phyloP scores from a whole-genome alignment of 2,329 filamentous ascomycete genomes.

The Rhinocladiella mackenziei region DNA sequence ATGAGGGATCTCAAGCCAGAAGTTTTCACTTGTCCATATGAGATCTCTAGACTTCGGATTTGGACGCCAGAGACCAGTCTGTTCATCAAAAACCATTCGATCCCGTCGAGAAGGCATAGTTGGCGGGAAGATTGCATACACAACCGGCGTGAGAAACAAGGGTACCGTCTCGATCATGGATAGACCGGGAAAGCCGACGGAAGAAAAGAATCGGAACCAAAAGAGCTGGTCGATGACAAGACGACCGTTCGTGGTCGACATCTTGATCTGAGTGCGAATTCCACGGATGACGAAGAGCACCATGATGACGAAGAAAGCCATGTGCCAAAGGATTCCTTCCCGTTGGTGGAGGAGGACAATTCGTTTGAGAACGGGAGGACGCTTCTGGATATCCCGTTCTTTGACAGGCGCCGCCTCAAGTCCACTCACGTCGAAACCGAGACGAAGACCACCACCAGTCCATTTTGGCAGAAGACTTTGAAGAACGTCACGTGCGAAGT shows the following conservation, averaged over 20 bases:
- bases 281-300: constrained; percentile 4
- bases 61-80: constrained; percentile 13
- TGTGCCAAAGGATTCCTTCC: constrained; percentile 19
- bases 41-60: constrained; percentile 8
- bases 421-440: constrained; percentile 23
- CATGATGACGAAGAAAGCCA: constrained; percentile 10
- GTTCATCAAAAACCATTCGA: constrained; percentile 12
- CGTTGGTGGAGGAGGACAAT: constrained; percentile 14
- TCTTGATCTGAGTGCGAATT: constrained; percentile 1
- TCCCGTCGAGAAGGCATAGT: constrained; percentile 21
- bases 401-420: constrained; percentile 12
- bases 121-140: constrained; percentile 24
- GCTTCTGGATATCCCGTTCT: constrained; percentile 14
- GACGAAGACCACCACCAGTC: constrained; percentile 10
- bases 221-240: constrained; percentile 7
- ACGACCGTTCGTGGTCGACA: neutral
- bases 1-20: constrained; percentile 22
- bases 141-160: constrained; percentile 18
- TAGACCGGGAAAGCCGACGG: constrained; percentile 20
- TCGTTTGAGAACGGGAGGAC: constrained; percentile 9
- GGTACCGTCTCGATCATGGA: constrained; percentile 14
- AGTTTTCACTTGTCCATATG: constrained; percentile 15
- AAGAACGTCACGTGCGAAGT: constrained; percentile 23
- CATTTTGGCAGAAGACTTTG: constrained; percentile 12
- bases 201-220: constrained; percentile 13